phyloP scores from a whole-genome alignment of 306 rosid species.

The Acacia acuminata region DNA sequence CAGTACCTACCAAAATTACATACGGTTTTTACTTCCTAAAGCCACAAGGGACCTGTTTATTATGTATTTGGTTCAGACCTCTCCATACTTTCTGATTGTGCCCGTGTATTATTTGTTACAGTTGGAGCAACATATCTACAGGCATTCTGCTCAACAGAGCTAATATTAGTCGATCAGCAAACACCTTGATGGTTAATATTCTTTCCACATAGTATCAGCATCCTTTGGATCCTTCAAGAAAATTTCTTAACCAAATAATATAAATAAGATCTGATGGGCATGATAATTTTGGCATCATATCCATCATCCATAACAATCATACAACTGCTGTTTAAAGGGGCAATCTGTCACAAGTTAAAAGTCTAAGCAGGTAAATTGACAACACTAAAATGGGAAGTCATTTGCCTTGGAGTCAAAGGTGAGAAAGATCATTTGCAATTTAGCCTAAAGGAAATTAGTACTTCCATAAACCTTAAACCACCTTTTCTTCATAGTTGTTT shows the following conservation, averaged over 20 bases:
- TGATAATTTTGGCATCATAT: not conserved
- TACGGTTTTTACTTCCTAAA: not conserved
- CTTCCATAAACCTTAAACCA: not conserved
- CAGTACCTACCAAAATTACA: not conserved
- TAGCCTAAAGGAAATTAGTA: not conserved
- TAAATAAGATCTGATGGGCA: not conserved
- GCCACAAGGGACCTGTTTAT: not conserved
- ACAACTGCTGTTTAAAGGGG: not conserved
- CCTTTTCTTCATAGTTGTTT: not conserved
- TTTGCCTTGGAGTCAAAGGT: not conserved
- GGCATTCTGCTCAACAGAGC: not conserved
- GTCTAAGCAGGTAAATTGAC: not conserved
- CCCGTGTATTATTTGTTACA: not conserved
- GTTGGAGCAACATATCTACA: not conserved
- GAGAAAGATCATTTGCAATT: not conserved
- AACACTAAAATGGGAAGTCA: not conserved
- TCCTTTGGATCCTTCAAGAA: not conserved
- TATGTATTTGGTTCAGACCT: not conserved
- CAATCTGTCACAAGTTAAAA: not conserved
- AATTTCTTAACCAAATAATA: not conserved
- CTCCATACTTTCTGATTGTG: not conserved
- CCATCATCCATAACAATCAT: not conserved
- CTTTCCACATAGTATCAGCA: not conserved
- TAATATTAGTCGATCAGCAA: not conserved
- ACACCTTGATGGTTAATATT: not conserved